Conservation (phyloP, 768 basidiomycete species). For the Boletus sp. region DNA sequence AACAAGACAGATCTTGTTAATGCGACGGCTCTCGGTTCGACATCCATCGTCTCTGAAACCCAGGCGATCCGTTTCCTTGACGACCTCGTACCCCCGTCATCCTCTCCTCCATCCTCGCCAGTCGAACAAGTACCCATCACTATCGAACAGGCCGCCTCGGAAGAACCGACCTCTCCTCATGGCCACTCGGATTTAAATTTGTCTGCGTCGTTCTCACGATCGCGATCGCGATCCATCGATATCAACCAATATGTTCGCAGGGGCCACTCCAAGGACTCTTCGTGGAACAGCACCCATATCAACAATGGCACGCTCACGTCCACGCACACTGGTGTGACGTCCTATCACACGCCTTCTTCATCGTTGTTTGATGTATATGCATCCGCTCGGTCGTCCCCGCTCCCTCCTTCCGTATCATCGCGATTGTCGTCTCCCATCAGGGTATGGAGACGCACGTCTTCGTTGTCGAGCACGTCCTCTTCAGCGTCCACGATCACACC, state of each 20-base stretch:
- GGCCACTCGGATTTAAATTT: slow-evolving; percentile 13
- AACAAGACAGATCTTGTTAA: slow-evolving; percentile 68
- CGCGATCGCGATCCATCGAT: slow-evolving; percentile 21
- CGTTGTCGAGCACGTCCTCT: slow-evolving; percentile 31
- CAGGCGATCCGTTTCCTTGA: slow-evolving; percentile 55
- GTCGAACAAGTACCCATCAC: slow-evolving; percentile 11
- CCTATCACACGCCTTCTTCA: slow-evolving; percentile 78
- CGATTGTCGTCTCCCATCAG: slow-evolving; percentile 27
- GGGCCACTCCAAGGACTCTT: slow-evolving; percentile 40
- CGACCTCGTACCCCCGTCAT: slow-evolving; percentile 47
- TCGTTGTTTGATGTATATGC: slow-evolving; percentile 65
- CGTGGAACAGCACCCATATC: slow-evolving; percentile 42
- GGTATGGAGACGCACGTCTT: slow-evolving; percentile 38
- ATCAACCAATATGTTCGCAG: slow-evolving; percentile 26
- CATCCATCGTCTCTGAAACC: slow-evolving; percentile 31
- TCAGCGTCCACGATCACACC: slow-evolving; percentile 59
- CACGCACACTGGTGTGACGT: slow-evolving; percentile 53
- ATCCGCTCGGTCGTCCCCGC: slow-evolving; percentile 60
- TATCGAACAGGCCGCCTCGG: slow-evolving; percentile 10
- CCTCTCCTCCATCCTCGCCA: slow-evolving; percentile 8
- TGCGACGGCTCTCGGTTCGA: slow-evolving; percentile 10
- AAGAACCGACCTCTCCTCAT: slow-evolving; percentile 9
- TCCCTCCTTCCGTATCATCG: slow-evolving; percentile 33
- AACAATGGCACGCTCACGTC: slow-evolving; percentile 54
- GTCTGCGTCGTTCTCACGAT: slow-evolving; percentile 17